Base-by-base conservation (phyloP, 345 rosid species). In the Linum lewisii region DNA sequence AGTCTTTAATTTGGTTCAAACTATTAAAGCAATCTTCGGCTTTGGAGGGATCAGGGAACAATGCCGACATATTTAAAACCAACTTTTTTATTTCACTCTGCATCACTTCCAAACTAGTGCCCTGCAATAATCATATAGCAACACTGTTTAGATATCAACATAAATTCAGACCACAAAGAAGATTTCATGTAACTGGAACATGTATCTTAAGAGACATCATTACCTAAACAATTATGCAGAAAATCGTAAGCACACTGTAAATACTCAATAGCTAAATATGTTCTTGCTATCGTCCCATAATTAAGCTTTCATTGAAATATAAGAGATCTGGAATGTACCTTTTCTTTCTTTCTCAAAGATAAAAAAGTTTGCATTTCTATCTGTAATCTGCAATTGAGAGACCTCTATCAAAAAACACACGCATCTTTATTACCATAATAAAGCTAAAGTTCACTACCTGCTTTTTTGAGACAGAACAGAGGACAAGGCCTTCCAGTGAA, bases 11-110 rank as follows among this genome's bases (percentile, higher is more conserved):
- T 70, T 77, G 78, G 62, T 75, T 82, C 77, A 92, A 66, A 61
- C 75, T 82, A 69, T 79, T 65, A 75, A 88, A 84, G 74, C 73
- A 76, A 45, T 75, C 89, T 73, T 79, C 87, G 55, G 98, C 89
- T 75, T 82, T 79, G 38, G 74, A 74, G 61, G 88, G 84, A 73
- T 88, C 91, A 54, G 80, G 79, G 74, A 88, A 92, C 65, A 69
- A 82, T 44, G 84, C 73, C 66, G 98, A 84, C 87, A 92, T 81
- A 75, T 82, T 88, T 65, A 62, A 54, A 52, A 83, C 78, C 63
- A 63, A 75, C 64, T 63, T 68, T 63, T 72, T 79, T 6, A 75
- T 71, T 61, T 62, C 75, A 69, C 74, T 65, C 73, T 73, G 72
- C 62, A 62, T 68, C 68, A 86, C 90, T 64, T 83, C 90, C 6